phyloP scores from a whole-genome alignment of 257 asterid genomes.

The Penstemon barbatus region DNA sequence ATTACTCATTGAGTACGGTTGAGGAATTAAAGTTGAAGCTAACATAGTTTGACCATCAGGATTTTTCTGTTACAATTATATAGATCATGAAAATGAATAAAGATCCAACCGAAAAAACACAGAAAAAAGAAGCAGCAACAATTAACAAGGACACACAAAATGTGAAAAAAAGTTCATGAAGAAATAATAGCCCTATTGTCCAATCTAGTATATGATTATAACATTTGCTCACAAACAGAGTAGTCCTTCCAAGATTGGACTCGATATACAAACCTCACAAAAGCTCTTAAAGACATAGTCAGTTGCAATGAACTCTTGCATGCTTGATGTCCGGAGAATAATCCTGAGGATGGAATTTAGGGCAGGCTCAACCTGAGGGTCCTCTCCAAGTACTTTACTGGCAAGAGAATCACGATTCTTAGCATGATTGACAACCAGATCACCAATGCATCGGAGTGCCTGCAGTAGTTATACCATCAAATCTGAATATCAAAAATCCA shows the following conservation, averaged over 20 bases:
- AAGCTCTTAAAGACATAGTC: slow-evolving; percentile 81
- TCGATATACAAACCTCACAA: slow-evolving; percentile 74
- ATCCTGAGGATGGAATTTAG: slow-evolving; percentile 77
- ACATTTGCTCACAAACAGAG: background rate
- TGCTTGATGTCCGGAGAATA: slow-evolving; percentile 75
- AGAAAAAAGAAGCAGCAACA: background rate
- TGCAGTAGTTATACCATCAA: slow-evolving; percentile 35
- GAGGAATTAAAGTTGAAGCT: slow-evolving; percentile 84
- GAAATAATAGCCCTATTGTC: background rate
- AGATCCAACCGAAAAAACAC: background rate
- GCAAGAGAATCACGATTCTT: slow-evolving; percentile 82
- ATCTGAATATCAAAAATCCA: slow-evolving; percentile 19
- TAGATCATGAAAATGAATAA: slow-evolving; percentile 16
- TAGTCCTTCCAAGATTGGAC: slow-evolving; percentile 21
- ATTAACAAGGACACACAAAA: no score
- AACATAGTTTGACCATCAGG: slow-evolving; percentile 90
- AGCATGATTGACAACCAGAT: slow-evolving; percentile 64
- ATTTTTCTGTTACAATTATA: slow-evolving; percentile 57
- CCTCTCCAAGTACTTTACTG: slow-evolving; percentile 83
- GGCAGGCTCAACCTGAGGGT: slow-evolving; percentile 79
- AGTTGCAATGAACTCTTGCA: slow-evolving; percentile 83
- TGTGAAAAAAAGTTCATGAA: background rate
- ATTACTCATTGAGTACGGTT: slow-evolving; percentile 62
- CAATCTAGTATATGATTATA: no score
- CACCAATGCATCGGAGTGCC: slow-evolving; percentile 91